These are phyloP conservation scores for Ustilago sp. DNA, from an alignment of 1,284 basidiomycete genomes.

Conservation along the genomic window DNA sequence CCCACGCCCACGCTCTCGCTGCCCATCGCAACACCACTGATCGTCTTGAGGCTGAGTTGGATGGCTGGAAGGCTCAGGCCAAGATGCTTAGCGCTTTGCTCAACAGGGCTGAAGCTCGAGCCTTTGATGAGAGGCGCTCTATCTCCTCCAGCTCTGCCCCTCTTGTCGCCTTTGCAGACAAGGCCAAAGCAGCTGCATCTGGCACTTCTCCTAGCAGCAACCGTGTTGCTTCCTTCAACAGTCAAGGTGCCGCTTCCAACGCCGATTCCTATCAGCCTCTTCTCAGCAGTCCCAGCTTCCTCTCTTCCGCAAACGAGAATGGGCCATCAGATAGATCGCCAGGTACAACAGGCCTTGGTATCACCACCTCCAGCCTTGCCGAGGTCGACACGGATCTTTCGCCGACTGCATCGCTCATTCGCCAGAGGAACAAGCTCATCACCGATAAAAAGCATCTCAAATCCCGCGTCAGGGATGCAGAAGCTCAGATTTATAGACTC, in stretches of 20 bases:
- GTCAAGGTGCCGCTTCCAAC: conserved; percentile 16
- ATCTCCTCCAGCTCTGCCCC: conserved; percentile 18
- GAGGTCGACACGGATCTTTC: conserved; percentile 45
- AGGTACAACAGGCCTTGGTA: conserved; percentile 38
- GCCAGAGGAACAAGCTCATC: conserved; percentile 65
- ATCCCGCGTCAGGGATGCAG: conserved; percentile 62
- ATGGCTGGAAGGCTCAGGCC: conserved; percentile 63
- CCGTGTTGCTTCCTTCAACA: conserved; percentile 35
- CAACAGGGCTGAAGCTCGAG: conserved; percentile 53
- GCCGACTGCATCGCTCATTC: conserved; percentile 50
- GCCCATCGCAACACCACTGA: conserved; percentile 57
- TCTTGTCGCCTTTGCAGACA: conserved; percentile 35
- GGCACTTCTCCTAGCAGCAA: conserved; percentile 24
- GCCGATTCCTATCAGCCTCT: conserved; percentile 22
- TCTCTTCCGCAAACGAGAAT: conserved; percentile 21
- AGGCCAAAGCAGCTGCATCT: conserved; percentile 32
- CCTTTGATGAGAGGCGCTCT: conserved; percentile 47
- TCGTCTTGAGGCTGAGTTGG: conserved; percentile 65
- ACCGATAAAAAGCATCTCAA: conserved; percentile 67
- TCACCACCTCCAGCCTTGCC: conserved; percentile 32
- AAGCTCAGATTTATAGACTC: conserved; percentile 64
- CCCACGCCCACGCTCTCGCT: conserved; percentile 58
- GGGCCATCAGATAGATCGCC: conserved; percentile 10
- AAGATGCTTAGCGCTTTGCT: conserved; percentile 65
- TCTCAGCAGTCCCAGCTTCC: conserved; percentile 42